Evolutionary conservation across 768 basidiomycete species (phyloP), one percentile per base, ranked within the genome.

Genomic region (Scleroderma citrinum): DNA sequence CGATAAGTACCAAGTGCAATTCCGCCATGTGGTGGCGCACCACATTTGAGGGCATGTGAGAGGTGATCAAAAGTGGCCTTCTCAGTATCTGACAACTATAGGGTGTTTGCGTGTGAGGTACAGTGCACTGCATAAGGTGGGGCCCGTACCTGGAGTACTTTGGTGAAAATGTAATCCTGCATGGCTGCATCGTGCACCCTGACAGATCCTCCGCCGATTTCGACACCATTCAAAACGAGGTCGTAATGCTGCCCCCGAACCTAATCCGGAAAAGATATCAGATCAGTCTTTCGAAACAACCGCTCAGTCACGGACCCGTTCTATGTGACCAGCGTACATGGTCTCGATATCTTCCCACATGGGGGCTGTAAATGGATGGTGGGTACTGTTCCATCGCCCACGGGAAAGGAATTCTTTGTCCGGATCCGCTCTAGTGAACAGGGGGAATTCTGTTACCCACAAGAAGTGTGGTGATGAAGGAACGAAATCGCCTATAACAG

Each of bases 171-270:
- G 66, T 83, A 75, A 54, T 93, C 86, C 63, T 96, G 93, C 81
- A 96, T 84, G 39, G 61, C 65, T 7, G 87, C 81, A 67, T 95
- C 92, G 61, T 97, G 93, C 20, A 97, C 80, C 60, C 93, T 82
- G 52, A 97, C 93, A 35, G 88, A 92, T 23, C 93, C 93, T 23
- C 93, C 93, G 7, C 92, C 93, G 55, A 97, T 87, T 71, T 97
- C 93, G 50, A 85, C 80, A 6, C 93, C 93, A 65, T 97, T 92
- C 54, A 97, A 65, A 24, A 97, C 92, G 37, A 97, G 82, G 71
- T 97, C 93, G 61, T 96, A 97, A 67, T 97, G 93, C 63, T 97
- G 93, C 16, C 92, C 93, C 46, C 93, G 83, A 58, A 94, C 85
- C 85, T 91, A 62, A 40, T 8, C 47, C 41, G 17, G 44, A 23